Evolutionary conservation across 768 basidiomycete genomes (phyloP), one percentile per base, ranked within the genome.

Genomic region (Boletus tylopilopsis): DNA sequence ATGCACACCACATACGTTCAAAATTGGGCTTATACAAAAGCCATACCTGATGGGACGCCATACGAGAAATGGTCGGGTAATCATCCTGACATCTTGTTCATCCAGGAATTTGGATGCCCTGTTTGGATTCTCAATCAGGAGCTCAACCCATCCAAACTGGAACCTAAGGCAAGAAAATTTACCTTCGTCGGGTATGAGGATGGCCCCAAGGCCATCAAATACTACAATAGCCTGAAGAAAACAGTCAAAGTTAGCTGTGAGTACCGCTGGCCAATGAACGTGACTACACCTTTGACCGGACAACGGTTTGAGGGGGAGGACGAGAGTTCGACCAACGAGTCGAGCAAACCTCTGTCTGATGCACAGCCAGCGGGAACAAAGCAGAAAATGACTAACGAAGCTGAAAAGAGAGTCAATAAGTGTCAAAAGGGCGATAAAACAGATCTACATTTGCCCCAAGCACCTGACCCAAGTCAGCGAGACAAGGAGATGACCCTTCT

Each of bases 71-170:
- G 42, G 42, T 16, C 7, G 0, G 22, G 30, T 1, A 32, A 16
- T 0, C 13, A 7, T 2, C 41, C 41, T 0, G 29, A 42, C 10
- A 30, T 42, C 19, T 42, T 13, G 2, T 30, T 9, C 5, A 21
- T 42, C 27, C 41, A 42, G 6, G 41, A 42, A 42, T 42, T 42
- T 21, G 27, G 41, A 15, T 10, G 15, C 1, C 19, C 27, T 13
- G 29, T 42, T 21, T 42, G 42, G 42, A 23, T 43, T 5, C 30
- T 43, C 30, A 43, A 45, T 25, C 19, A 43, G 42, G 30, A 22
- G 0, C 19, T 23, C 0, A 32, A 32, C 22, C 29, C 19, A 2
- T 32, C 42, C 1, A 43, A 43, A 19, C 15, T 43, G 30, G 15
- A 23, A 3, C 4, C 15, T 2, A 33, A 5, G 13, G 21, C 1